A percentile compares a stretch with the other conserved stretches of the same genome.
Conservation (phyloP, 176 grass and related monocot species). For the Triticum monococcum region DNA sequence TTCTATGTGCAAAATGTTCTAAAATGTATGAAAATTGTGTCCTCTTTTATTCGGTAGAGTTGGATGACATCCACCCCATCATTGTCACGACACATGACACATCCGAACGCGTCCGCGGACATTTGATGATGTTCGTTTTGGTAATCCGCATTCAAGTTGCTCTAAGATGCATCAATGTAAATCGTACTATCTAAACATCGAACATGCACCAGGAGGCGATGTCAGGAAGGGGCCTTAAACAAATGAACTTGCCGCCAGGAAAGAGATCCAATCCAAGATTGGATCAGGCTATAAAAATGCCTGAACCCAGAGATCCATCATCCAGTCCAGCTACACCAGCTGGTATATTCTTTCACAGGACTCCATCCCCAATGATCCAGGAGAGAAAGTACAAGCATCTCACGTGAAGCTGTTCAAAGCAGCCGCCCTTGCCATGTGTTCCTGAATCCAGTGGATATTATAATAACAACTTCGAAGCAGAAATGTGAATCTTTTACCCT, state of each 20-base stretch:
- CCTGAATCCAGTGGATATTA: neutral
- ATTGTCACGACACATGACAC: no score
- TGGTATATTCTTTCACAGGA: neutral
- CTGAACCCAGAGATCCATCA: neutral
- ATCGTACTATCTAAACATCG: no score
- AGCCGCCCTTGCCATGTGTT: neutral
- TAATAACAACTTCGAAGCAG: neutral
- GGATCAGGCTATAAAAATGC: neutral
- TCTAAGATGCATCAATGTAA: no score
- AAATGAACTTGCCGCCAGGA: neutral
- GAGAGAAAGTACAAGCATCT: neutral
- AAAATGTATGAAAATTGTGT: no score
- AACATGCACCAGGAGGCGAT: no score
- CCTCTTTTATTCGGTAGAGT: no score
- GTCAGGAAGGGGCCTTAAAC: neutral
- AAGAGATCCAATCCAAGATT: slow-evolving; percentile 2
- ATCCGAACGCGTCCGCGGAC: no score
- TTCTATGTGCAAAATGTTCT: no score
- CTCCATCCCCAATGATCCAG: neutral
- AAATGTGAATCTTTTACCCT: neutral
- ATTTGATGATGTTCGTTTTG: no score
- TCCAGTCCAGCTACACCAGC: neutral
- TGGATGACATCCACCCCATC: no score
- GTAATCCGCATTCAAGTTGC: no score
- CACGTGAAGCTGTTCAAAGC: neutral